Evolutionary conservation across 164 flowering plant species (phyloP).

Genomic region (grape (Vitis vinifera)): ASM3070453v1 NC_081816.1:8960001-8960500

Average conservation of each 20-base stretch:
- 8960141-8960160: background rate
- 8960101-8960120: background rate
- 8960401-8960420: no score
- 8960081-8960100: background rate
- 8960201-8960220: background rate
- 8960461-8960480: no score
- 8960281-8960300: background rate
- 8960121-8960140: background rate
- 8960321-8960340: no score
- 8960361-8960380: background rate
- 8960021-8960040: background rate
- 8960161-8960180: background rate
- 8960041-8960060: background rate
- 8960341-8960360: background rate
- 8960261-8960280: background rate
- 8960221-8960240: background rate
- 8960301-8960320: background rate
- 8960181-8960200: background rate
- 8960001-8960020: background rate
- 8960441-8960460: no score
- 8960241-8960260: background rate
- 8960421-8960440: no score
- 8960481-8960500: no score
- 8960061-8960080: background rate
- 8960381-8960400: background rate